These are phyloP conservation scores for Colletotrichum cordylinicola DNA, from an alignment of 2,329 filamentous ascomycete genomes.

Conservation along the genomic window DNA sequence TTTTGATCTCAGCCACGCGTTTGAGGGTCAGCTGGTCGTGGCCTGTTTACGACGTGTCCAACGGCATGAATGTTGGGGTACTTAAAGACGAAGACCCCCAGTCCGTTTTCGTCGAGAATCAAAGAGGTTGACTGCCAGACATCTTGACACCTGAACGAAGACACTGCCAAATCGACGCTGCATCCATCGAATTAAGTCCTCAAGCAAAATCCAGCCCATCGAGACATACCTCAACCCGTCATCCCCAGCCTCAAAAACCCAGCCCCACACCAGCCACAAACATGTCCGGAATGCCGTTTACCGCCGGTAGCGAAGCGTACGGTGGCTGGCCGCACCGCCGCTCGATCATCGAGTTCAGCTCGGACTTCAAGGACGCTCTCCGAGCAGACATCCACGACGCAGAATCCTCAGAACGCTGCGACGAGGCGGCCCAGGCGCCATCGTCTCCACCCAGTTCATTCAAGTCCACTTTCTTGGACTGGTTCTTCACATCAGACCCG, in stretches of 20 bases:
- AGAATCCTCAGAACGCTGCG: neutral
- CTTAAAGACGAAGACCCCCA: neutral
- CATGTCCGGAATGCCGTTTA: conserved; percentile 11
- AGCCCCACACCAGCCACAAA: neutral
- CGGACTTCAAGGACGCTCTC: conserved; percentile 9
- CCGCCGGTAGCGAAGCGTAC: conserved; percentile 1
- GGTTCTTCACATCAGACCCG: neutral
- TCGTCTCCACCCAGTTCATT: neutral
- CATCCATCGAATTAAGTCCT: neutral
- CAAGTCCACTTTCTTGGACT: neutral
- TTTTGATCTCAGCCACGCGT: neutral
- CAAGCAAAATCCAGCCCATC: neutral
- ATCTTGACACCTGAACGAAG: neutral
- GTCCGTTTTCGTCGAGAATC: neutral
- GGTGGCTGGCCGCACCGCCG: conserved; percentile 1
- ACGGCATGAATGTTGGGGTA: neutral
- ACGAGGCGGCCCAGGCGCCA: neutral
- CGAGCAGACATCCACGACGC: conserved; percentile 18
- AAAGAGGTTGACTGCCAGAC: neutral
- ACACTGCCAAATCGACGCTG: neutral
- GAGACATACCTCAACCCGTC: neutral
- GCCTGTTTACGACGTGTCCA: neutral
- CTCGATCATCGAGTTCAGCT: neutral
- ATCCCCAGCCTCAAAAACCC: neutral
- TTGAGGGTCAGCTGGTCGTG: neutral